Conservation (phyloP, 78 protist species). For the Tieghemostelium lacteum region DNA sequence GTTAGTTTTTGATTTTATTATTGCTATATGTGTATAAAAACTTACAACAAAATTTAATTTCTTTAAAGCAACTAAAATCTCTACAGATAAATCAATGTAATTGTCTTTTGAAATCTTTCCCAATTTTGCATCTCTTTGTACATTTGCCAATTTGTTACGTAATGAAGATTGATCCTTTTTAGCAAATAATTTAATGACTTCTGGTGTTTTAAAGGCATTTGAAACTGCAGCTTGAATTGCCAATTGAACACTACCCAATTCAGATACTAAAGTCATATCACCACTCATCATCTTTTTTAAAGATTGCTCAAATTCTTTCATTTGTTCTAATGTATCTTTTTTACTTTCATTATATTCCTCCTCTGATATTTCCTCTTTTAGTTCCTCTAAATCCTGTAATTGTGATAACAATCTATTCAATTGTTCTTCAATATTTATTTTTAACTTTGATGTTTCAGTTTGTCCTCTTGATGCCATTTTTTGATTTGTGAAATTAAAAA, state of each 20-base stretch:
- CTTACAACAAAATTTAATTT: slow-evolving; percentile 82
- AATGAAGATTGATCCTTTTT: slow-evolving; percentile 84
- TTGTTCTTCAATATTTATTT: slow-evolving; percentile 79
- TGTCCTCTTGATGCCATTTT: slow-evolving; percentile 79
- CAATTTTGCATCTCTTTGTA: slow-evolving; percentile 74
- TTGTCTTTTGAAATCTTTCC: slow-evolving; percentile 75
- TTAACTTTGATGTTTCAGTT: slow-evolving; percentile 69
- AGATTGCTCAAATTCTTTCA: slow-evolving; percentile 86
- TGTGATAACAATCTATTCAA: slow-evolving; percentile 79
- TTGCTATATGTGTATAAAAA: background rate
- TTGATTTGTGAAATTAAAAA: background rate
- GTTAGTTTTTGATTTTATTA: background rate
- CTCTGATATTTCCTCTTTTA: slow-evolving; percentile 47
- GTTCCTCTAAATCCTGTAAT: slow-evolving; percentile 79
- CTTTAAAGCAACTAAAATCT: slow-evolving; percentile 87
- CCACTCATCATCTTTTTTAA: slow-evolving; percentile 80
- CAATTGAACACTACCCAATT: slow-evolving; percentile 81
- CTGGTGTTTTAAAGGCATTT: slow-evolving; percentile 92
- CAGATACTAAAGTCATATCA: slow-evolving; percentile 88
- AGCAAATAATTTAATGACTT: slow-evolving; percentile 91
- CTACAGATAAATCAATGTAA: slow-evolving; percentile 69
- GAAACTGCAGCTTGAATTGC: slow-evolving; percentile 92
- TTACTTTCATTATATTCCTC: slow-evolving; percentile 85
- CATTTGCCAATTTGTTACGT: slow-evolving; percentile 60
- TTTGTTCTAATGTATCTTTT: slow-evolving; percentile 87